phyloP scores from a whole-genome alignment of 1,284 basidiomycete species.

The Trichosporon coremiiforme region DNA sequence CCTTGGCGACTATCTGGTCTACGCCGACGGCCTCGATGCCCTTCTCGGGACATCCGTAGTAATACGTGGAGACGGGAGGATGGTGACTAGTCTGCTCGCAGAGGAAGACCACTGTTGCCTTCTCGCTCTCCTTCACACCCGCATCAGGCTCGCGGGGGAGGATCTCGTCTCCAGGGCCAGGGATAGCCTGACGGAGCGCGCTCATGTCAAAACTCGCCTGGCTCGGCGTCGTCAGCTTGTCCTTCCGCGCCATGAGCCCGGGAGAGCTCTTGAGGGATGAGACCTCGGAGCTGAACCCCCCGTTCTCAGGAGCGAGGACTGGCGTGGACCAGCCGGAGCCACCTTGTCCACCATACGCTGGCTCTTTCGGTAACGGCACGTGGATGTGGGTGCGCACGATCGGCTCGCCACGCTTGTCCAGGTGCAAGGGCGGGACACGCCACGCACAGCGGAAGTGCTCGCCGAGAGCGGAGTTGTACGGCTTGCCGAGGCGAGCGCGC shows the following conservation, averaged over 20 bases:
- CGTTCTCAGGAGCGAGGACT: constrained; percentile 48
- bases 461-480: constrained; percentile 91
- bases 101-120: constrained; percentile 69
- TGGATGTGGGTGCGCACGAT: constrained; percentile 56
- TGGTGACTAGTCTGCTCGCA: constrained; percentile 94
- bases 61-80: constrained; percentile 88
- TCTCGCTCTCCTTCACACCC: constrained; percentile 56
- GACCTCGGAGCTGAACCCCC: constrained; percentile 33
- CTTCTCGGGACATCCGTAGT: constrained; percentile 72
- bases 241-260: constrained; percentile 2
- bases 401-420: constrained; percentile 55
- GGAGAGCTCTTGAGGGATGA: constrained; percentile 8
- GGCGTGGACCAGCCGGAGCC: constrained; percentile 54
- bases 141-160: constrained; percentile 54
- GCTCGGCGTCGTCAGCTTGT: constrained; percentile 10
- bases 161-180: constrained; percentile 53
- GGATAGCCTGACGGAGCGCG: constrained; percentile 37
- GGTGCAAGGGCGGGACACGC: constrained; percentile 52
- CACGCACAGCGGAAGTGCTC: constrained; percentile 88
- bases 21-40: constrained; percentile 70
- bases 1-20: constrained; percentile 91
- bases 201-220: constrained; percentile 30
- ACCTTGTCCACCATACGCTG: constrained; percentile 51
- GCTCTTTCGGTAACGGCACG: constrained; percentile 51
- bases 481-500: constrained; percentile 87